Conservation (phyloP, 148 eudicot species). For the Bassia scoparia region DNA sequence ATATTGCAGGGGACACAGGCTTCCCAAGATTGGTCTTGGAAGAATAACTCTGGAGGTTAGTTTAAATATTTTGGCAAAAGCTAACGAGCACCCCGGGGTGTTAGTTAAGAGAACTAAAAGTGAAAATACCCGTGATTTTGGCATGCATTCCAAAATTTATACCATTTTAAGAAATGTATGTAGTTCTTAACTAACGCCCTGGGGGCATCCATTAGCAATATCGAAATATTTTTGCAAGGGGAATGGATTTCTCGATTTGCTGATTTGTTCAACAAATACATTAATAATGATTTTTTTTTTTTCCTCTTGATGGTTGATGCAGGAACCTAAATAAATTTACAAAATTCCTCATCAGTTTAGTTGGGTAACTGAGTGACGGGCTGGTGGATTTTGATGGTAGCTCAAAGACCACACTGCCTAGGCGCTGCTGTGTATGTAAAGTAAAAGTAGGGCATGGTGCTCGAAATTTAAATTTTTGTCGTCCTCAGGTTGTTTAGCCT, state of each 20-base stretch:
- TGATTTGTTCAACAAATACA: background rate
- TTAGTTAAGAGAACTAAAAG: no score
- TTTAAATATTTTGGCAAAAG: background rate
- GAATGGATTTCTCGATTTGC: background rate
- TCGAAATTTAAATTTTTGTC: background rate
- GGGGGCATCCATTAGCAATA: no score
- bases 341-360: background rate
- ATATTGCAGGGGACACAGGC: constrained; percentile 46
- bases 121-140: no score
- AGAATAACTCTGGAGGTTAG: constrained; percentile 63
- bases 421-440: background rate
- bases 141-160: no score
- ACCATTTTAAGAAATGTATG: no score
- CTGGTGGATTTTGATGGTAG: background rate
- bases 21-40: constrained; percentile 84
- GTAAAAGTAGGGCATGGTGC: constrained; percentile 8
- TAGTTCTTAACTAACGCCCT: no score
- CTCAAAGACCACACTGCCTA: background rate
- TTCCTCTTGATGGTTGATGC: background rate
- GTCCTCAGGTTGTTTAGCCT: background rate
- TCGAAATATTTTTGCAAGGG: background rate
- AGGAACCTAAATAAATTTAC: constrained; percentile 24
- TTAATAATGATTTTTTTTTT: background rate
- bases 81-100: no score
- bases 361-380: background rate